phyloP scores from a whole-genome alignment of 176 grass and related monocot genomes.

The Eragrostis curvula region DNA sequence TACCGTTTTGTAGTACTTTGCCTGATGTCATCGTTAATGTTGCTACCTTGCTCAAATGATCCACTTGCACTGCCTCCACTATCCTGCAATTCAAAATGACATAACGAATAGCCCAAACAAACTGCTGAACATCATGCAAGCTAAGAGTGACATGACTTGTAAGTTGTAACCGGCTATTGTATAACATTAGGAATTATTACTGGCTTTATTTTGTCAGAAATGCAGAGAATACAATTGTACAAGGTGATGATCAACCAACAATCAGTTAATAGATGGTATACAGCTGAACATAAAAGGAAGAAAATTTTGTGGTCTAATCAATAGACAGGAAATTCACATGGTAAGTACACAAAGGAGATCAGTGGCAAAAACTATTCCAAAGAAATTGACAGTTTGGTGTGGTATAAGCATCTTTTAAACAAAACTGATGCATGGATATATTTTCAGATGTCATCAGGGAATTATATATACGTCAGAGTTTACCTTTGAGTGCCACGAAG shows the following conservation, averaged over 20 bases:
- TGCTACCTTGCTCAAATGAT: constrained; percentile 88
- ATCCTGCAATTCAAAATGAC: constrained; percentile 59
- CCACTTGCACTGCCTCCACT: constrained; percentile 79
- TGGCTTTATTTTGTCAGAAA: constrained; percentile 13
- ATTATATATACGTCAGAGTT: background rate
- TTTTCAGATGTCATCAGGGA: background rate
- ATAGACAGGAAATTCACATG: background rate
- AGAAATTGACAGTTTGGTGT: background rate
- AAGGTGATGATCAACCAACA: constrained; percentile 7
- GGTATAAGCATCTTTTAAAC: constrained; percentile 9
- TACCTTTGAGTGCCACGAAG: constrained; percentile 79
- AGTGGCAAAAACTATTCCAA: background rate
- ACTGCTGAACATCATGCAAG: constrained; percentile 4
- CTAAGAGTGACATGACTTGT: constrained; percentile 21
- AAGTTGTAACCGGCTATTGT: too few relatives aligned
- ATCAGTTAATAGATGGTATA: background rate
- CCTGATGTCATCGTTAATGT: constrained; percentile 80
- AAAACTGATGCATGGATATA: background rate
- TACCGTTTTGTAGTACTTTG: constrained; percentile 76
- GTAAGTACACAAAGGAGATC: background rate
- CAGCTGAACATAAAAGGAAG: background rate
- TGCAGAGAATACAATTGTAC: background rate
- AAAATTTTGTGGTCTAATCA: background rate
- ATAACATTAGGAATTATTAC: constrained; percentile 5
- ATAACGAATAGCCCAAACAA: constrained; percentile 10